These are phyloP conservation scores for Ustilago trichophora DNA, from an alignment of 1,284 basidiomycete genomes.

Conservation along the genomic window DNA sequence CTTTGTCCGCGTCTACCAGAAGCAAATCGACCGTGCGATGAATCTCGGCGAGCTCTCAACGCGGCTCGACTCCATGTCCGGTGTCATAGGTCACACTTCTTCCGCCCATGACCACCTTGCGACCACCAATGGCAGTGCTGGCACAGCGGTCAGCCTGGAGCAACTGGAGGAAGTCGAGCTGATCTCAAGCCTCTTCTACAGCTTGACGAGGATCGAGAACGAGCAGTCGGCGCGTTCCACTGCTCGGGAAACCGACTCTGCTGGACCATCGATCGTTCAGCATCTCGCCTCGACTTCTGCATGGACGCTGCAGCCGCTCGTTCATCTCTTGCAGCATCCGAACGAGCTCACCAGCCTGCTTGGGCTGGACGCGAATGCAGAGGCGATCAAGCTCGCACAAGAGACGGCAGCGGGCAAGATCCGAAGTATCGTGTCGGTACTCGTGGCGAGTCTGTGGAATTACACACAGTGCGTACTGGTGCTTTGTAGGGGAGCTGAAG, in stretches of 20 bases:
- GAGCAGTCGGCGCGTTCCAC: conserved; percentile 7
- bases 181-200: conserved; percentile 48
- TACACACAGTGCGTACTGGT: conserved; percentile 77
- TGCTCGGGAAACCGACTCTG: conserved; percentile 1
- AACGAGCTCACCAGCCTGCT: conserved; percentile 82
- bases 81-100: conserved; percentile 77
- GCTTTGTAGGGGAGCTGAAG: conserved; percentile 74
- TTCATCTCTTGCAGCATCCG: conserved; percentile 88
- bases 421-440: conserved; percentile 29
- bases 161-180: conserved; percentile 50
- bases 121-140: too few species aligned
- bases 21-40: conserved; percentile 79
- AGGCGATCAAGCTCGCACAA: conserved; percentile 65
- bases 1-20: conserved; percentile 82
- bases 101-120: conserved; percentile 2
- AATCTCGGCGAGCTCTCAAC: conserved; percentile 75
- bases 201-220: conserved; percentile 37
- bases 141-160: conserved; percentile 30
- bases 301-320: conserved; percentile 78
- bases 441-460: conserved; percentile 75
- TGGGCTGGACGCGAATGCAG: conserved; percentile 75
- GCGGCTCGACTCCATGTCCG: conserved; percentile 38
- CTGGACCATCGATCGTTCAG: conserved; percentile 14
- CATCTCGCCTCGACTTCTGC: conserved; percentile 23
- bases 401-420: conserved; percentile 70